Base-by-base conservation (phyloP, 1,284 basidiomycete genomes). In the Thelephora terrestris region DNA sequence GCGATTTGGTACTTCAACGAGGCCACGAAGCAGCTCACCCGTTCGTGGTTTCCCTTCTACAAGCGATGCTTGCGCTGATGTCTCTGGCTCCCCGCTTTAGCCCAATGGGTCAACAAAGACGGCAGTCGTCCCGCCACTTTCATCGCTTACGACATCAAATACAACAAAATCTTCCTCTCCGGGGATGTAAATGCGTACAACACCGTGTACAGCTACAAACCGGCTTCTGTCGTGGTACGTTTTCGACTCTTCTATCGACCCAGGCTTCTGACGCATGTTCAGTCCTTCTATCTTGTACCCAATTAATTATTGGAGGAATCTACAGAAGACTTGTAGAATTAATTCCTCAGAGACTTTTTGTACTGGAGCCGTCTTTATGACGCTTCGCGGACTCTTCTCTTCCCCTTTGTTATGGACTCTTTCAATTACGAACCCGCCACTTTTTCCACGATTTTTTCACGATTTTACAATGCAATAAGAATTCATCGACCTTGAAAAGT, bases 141-240 rank as follows among this genome's bases (percentile, higher is more conserved):
- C n/a, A 46, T 46, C 45, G 45, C 45, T 34, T 35, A 20, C 23
- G 29, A 46, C 20, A 21, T 36, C 18, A 18, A 17, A n/a, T 32
- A 46, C 3, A 46, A 46, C 45, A 21, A 46, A n/a, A 21, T 46
- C 23, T 35, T 35, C 45, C 35, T 46, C 23, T 23, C 34, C 17
- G 45, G 45, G 5, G 45, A 46, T 16, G 29, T 46, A 16, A 46
- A 36, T n/a, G 45, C 45, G 3, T 34, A 34, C 45, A 46, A 46
- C 23, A 6, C 12, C 25, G n/a, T 42, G 14, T n/a, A 2, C 17
- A 12, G 5, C 39, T 17, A n/a, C 2, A 23, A 42, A 23, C 39
- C 39, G 12, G 39, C 25, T 25, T 42, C 39, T 12, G 9, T 16
- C 5, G 39, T 42, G 21, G 39, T 42, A n/a, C 14, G 39, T 42